phyloP scores from a whole-genome alignment of 1,284 basidiomycete genomes.

The Tylopilus orsonianus region DNA sequence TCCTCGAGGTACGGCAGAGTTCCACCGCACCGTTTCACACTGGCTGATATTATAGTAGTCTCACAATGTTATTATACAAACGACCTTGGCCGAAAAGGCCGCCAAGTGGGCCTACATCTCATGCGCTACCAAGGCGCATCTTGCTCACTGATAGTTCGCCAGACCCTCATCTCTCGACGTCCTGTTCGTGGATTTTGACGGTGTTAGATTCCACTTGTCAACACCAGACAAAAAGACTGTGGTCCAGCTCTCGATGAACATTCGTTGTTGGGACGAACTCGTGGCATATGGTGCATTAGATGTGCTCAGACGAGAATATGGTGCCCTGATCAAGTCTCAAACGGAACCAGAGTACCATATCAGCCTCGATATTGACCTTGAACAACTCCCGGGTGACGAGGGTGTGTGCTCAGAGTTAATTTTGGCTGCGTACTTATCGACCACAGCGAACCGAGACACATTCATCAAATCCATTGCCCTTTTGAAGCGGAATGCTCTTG shows the following conservation, averaged over 20 bases:
- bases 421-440: constrained; percentile 2
- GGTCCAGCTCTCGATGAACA: constrained; percentile 91
- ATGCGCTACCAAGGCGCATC: constrained; percentile 5
- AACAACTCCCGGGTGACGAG: constrained; percentile 74
- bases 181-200: constrained; percentile 97
- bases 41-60: constrained; percentile 47
- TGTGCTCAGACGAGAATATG: constrained; percentile 84
- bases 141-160: constrained; percentile 19
- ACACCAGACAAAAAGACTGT: constrained; percentile 83
- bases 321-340: constrained; percentile 59
- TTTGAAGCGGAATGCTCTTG: constrained; percentile 92
- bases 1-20: constrained; percentile 58
- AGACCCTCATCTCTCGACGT: constrained; percentile 92
- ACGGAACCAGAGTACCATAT: constrained; percentile 89
- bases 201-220: constrained; percentile 91
- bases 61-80: constrained; percentile 91
- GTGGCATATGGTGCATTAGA: constrained; percentile 85
- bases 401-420: constrained; percentile 53
- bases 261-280: constrained; percentile 96
- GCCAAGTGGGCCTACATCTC: constrained; percentile 56
- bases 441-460: constrained; percentile 71
- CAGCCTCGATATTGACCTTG: constrained; percentile 85
- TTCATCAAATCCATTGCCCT: constrained; percentile 84
- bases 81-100: constrained; percentile 88
- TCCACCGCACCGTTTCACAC: constrained; percentile 5